Percentiles rank a stretch among this genome's conserved stretches.
Conservation (phyloP, 108 stramenopile species). For the Stephanodiscus minutulus region DNA sequence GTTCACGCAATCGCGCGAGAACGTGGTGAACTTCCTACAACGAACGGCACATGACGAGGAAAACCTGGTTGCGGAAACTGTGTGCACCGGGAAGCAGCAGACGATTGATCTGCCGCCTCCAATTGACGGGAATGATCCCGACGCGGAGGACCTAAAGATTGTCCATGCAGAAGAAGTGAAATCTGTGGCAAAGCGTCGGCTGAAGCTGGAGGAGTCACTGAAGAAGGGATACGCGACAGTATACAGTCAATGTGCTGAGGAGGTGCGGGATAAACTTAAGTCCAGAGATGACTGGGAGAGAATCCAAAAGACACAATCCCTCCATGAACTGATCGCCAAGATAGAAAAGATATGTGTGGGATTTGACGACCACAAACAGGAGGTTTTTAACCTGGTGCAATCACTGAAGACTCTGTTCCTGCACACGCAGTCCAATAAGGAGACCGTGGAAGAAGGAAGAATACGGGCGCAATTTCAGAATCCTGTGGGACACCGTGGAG, state of each 20-base stretch:
- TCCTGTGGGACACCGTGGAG: not conserved
- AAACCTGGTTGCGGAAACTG: not conserved
- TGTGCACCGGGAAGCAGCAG: not conserved
- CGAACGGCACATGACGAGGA: not conserved
- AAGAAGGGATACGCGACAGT: not conserved
- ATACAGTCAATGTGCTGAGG: not conserved
- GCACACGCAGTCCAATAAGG: not conserved
- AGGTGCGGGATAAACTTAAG: not conserved
- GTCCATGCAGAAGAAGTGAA: not conserved
- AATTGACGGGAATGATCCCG: not conserved
- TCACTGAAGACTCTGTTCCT: slow-evolving; percentile 4
- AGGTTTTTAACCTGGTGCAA: not conserved
- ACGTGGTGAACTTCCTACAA: not conserved
- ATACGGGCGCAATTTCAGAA: not conserved
- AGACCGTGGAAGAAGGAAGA: slow-evolving; percentile 3
- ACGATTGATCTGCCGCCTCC: not conserved
- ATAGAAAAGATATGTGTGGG: not conserved
- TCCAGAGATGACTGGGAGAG: not conserved
- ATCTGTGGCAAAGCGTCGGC: not conserved
- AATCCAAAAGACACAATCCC: not conserved
- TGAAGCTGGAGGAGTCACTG: not conserved
- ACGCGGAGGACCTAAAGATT: not conserved
- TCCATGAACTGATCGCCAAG: not conserved
- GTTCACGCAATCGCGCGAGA: not conserved
- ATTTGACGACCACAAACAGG: slow-evolving; percentile 11